Evolutionary conservation across 768 basidiomycete species (phyloP).

Genomic region (Tricholoma furcatifolium): DNA sequence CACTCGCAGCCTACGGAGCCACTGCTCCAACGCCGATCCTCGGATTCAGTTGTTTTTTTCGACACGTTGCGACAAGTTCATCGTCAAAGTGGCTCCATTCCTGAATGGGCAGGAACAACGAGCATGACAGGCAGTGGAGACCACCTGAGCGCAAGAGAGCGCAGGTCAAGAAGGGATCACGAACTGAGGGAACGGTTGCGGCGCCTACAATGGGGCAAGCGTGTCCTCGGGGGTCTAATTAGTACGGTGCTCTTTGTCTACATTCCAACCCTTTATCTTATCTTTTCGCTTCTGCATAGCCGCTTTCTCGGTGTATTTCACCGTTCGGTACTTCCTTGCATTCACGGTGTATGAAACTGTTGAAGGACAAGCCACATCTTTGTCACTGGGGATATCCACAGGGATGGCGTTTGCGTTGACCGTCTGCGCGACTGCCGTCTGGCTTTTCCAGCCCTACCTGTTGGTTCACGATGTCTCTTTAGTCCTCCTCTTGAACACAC

Average conservation of each 20-base stretch:
- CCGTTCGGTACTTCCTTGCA: slow-evolving; percentile 64
- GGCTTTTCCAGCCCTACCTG: slow-evolving; percentile 37
- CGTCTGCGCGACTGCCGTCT: slow-evolving; percentile 35
- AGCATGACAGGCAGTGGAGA: slow-evolving; percentile 27
- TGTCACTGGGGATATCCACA: slow-evolving; percentile 50
- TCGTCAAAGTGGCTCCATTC: slow-evolving; percentile 22
- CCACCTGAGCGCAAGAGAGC: slow-evolving; percentile 25
- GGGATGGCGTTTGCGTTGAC: slow-evolving; percentile 40
- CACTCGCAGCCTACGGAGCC: slow-evolving; percentile 46
- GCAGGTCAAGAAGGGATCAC: slow-evolving; percentile 25
- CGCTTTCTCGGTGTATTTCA: slow-evolving; percentile 60
- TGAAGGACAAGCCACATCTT: slow-evolving; percentile 39
- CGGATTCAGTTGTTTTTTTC: slow-evolving; percentile 29
- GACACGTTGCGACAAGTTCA: slow-evolving; percentile 32
- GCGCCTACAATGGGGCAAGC: slow-evolving; percentile 26
- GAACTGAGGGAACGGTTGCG: slow-evolving; percentile 24
- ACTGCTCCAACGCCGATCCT: slow-evolving; percentile 31
- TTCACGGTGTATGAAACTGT: slow-evolving; percentile 41
- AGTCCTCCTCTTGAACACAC: slow-evolving; percentile 27
- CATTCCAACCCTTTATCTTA: not conserved
- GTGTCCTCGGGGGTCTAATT: slow-evolving; percentile 32
- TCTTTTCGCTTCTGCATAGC: slow-evolving; percentile 30
- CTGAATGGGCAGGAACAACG: slow-evolving; percentile 22
- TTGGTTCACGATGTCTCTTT: slow-evolving; percentile 29
- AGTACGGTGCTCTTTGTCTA: slow-evolving; percentile 29